phyloP scores from a whole-genome alignment of 2,329 filamentous ascomycete genomes.

The Pyricularia pennisetigena region DNA sequence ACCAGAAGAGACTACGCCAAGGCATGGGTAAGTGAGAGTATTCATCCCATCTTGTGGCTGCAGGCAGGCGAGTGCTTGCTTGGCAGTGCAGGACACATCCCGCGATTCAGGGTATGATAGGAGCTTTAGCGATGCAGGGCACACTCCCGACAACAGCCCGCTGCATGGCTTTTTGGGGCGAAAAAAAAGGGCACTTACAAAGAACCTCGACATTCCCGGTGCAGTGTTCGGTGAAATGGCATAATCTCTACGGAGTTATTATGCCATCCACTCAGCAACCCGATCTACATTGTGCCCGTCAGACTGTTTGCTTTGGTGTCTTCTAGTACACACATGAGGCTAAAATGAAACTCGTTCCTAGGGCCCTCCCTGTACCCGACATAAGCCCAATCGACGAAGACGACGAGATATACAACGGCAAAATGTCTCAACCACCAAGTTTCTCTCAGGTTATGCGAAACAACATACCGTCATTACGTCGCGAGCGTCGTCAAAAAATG shows the following conservation, averaged over 20 bases:
- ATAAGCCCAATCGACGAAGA: slow-evolving; percentile 37
- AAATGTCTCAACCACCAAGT: slow-evolving; percentile 17
- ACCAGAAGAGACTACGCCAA: slow-evolving; percentile 31
- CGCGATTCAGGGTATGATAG: not conserved
- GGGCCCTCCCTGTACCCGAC: not conserved
- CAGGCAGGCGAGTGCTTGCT: not conserved
- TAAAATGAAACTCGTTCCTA: not conserved
- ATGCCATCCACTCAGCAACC: not conserved
- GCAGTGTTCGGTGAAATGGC: not conserved
- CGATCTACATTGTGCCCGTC: not conserved
- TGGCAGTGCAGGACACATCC: not conserved
- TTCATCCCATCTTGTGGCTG: not conserved
- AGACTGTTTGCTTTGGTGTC: not conserved
- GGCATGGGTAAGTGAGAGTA: slow-evolving; percentile 28
- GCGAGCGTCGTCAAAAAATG: slow-evolving; percentile 35
- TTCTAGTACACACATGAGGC: not conserved
- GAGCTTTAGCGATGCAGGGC: not conserved
- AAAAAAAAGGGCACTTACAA: not conserved
- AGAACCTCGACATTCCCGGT: not conserved
- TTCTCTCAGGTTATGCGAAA: slow-evolving; percentile 10
- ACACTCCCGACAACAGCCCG: too few species aligned
- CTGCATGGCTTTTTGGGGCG: not conserved
- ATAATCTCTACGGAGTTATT: not conserved
- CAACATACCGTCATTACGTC: slow-evolving; percentile 43
- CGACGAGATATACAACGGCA: slow-evolving; percentile 13